Base-by-base conservation (phyloP, 768 basidiomycete genomes). In the Xanthoconium stramineum region DNA sequence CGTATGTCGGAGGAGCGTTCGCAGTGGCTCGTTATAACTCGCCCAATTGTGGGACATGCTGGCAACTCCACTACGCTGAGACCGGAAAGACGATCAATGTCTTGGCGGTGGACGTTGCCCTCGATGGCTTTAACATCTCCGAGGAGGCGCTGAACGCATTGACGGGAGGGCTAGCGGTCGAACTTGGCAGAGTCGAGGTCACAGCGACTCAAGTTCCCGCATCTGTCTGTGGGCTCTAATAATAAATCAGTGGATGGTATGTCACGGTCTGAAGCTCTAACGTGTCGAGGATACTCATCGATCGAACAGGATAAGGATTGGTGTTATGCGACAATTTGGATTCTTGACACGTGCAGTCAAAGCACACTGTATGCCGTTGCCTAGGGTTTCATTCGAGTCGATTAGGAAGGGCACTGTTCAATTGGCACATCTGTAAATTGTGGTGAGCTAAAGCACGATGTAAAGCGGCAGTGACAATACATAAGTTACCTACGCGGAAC, bases 91-190 rank as follows among this genome's bases (percentile, higher is more conserved):
- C 59, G 3, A 39, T 75, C 39, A 2, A 19, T 12, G 47, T 67
- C 6, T 53, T 70, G 52, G 74, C 72, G 8, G 63, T 75, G 11
- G 75, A 74, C 42, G 49, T 48, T 17, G 60, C 63, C 11, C 36
- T 6, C 4, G 58, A 59, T 1, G 78, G 75, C 8, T 83, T 82
- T 61, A 82, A 80, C 53, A 66, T 85, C 30, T 77, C 81, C 1
- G 61, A 76, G 58, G 69, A 63, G 20, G 82, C 83, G 19, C 80
- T 85, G 82, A 78, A 85, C 56, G 62, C 60, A 15, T 66, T 85
- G 57, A 85, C 84, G 13, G 69, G 72, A 46, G 74, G 72, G 38
- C 69, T 79, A 60, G 84, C 78, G 0, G 72, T 67, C 40, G 63
- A 74, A 35, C 64, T 81, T 28, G 85, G 85, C 9, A 69, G 78